A percentile compares a stretch with the other conserved stretches of the same genome.
Evolutionary conservation across 306 rosid species (phyloP).

Genomic region (Astragalus membranaceus): DNA sequence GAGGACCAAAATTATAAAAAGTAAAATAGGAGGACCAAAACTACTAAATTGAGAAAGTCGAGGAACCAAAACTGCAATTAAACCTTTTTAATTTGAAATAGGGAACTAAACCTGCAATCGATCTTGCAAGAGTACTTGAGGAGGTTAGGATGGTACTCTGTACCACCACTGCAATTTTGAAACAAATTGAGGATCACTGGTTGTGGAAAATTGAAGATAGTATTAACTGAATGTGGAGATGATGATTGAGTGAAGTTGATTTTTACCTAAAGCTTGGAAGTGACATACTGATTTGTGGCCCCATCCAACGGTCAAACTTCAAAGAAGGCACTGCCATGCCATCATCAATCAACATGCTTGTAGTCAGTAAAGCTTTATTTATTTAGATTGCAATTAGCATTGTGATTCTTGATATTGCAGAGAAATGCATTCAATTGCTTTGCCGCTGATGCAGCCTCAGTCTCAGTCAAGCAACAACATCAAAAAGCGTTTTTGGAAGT

Average conservation of each 20-base stretch:
- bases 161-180: conserved; percentile 58
- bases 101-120: conserved; percentile 52
- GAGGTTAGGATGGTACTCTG: conserved; percentile 52
- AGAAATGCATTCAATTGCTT: too few relatives aligned
- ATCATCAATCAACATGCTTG: conserved; percentile 22
- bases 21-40: too few relatives aligned
- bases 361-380: conserved; percentile 11
- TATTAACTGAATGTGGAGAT: neutral
- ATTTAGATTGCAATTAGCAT: neutral
- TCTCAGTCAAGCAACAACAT: too few relatives aligned
- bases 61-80: too few relatives aligned
- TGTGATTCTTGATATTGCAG: too few relatives aligned
- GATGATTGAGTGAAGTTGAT: neutral
- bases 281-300: conserved; percentile 64
- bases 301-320: conserved; percentile 47
- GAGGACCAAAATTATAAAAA: too few relatives aligned
- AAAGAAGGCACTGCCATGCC: conserved; percentile 50
- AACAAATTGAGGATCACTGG: conserved; percentile 5
- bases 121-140: conserved; percentile 88
- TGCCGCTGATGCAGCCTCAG: too few relatives aligned
- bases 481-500: too few relatives aligned
- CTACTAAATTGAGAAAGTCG: too few relatives aligned
- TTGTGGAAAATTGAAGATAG: neutral
- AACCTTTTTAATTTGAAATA: neutral
- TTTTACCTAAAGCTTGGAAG: conserved; percentile 91